These are phyloP conservation scores for Lodderomyces beijingensis DNA, from an alignment of 1,139 yeast species.

Conservation along the genomic window DNA sequence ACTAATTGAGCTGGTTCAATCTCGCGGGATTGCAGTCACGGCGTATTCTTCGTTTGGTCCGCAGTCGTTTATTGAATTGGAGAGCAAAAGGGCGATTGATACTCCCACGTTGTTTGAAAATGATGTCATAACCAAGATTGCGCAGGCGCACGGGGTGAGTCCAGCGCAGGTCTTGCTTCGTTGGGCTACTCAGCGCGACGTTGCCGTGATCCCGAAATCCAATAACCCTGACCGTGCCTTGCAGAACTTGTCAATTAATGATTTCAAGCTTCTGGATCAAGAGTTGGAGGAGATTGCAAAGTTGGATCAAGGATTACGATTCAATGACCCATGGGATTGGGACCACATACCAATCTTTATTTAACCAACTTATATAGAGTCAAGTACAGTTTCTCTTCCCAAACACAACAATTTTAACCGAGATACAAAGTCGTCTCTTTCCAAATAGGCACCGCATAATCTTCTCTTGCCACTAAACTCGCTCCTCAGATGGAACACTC, in stretches of 20 bases:
- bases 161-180: conserved; percentile 67
- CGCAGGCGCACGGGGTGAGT: conserved; percentile 46
- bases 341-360: conserved; percentile 50
- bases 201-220: conserved; percentile 75
- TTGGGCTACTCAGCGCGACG: conserved; percentile 75
- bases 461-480: conserved; percentile 68
- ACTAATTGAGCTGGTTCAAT: conserved; percentile 60
- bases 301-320: conserved; percentile 68
- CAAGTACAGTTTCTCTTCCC: conserved; percentile 49
- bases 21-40: conserved; percentile 62
- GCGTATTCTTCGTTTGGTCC: conserved; percentile 89
- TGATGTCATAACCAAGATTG: conserved; percentile 48
- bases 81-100: conserved; percentile 47
- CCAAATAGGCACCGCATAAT: conserved; percentile 74
- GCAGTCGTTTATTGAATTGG: conserved; percentile 60
- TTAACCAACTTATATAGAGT: conserved; percentile 24
- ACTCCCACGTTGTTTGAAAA: conserved; percentile 56
- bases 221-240: conserved; percentile 57
- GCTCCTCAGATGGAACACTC: conserved; percentile 69
- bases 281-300: conserved; percentile 50
- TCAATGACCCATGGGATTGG: conserved; percentile 87
- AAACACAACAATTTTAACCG: conserved; percentile 49
- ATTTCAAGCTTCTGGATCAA: conserved; percentile 48
- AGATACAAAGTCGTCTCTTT: conserved; percentile 65
- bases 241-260: conserved; percentile 53